Evolutionary conservation across 2,329 filamentous ascomycete genomes (phyloP), one percentile per base, ranked within the genome.

Genomic region (Macrophomina phaseolina): DNA sequence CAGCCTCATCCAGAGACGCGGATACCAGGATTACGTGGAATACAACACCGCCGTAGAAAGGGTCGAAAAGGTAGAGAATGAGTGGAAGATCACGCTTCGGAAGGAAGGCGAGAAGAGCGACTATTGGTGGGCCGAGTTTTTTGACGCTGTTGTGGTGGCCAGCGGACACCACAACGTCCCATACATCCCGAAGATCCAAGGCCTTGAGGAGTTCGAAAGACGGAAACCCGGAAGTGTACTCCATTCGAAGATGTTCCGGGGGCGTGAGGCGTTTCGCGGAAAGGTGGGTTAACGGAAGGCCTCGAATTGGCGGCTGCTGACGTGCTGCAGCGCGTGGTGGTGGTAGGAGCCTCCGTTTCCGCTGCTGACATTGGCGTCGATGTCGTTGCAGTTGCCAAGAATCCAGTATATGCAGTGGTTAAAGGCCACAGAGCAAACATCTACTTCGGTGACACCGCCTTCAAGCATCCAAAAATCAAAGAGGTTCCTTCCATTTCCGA

Each of bases 331-430:
- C 82, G 79, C 67, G 85, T 90, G 0, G 79, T 90, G 0, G 82
- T 89, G 0, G 86, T 91, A 1, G 88, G 89, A 3, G 88, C 86
- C 0, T 89, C 86, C 0, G 87, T 90, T 3, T 90, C 88, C 0
- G 88, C 85, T 0, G 84, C 86, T 34, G 89, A 91, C 70, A 89
- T 89, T 12, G 82, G 85, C 1, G 82, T 84, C 66, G 84, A 86
- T 63, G 78, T 89, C 1, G 75, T 83, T 14, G 77, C 79, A 12
- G 76, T 80, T 0, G 83, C 82, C 0, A 72, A 82, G 49, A 70
- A 75, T 0, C 86, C 86, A 0, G 77, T 89, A 4, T 80, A 85
- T 67, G 82, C 85, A 16, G 83, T 88, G 30, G 81, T 87, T 6
- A 80, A 86, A 11, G 83, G 82, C n/a, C 82, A 84, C 36, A 83